Base-by-base conservation (phyloP, 2,329 filamentous ascomycete species). In the Colletotrichum musae region DNA sequence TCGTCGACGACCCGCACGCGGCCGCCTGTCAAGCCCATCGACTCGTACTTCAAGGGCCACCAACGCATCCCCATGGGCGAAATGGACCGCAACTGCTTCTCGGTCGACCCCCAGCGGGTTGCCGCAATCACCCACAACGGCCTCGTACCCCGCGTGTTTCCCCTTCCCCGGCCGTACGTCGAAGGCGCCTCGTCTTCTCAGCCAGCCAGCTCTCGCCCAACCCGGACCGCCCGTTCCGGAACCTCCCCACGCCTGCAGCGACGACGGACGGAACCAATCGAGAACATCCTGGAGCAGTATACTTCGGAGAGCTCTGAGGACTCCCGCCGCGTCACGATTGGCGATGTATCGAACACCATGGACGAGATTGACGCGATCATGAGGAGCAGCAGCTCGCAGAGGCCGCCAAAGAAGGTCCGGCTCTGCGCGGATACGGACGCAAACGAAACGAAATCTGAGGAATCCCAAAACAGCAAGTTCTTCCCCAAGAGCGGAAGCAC, bases 81-180 rank as follows among this genome's bases (percentile, higher is more conserved):
- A 73, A 90, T 90, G 88, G 87, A 90, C 59, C 81, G 86, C 47
- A 90, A 90, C 70, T 89, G 87, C 75, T 90, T 90, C 73, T 79
- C 83, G 15, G 81, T 88, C 13, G 85, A 90, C 67, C 80, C 83
- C 15, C 76, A 84, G 32, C 80, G 83, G 70, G 79, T 87, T 68
- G 80, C 84, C n/a, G 80, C 80, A 62, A 78, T 87, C 64, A 87
- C 86, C 0, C 79, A 83, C 26, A 84, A 84, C 64, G 87, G 84
- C 4, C 75, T 85, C 41, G 84, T 84, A 5, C 86, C 88, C 2
- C 83, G 88, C 1, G 87, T 90, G 0, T 90, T 88, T 68, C 88
- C 88, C 3, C 79, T 90, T 7, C 88, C 88, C 0, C 80, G 88
- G 48, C 88, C 88, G 1, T 90, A 90, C 71, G 72, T 89, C 26